A percentile compares a stretch with the other conserved stretches of the same genome.
phyloP scores from a whole-genome alignment of 2,329 filamentous ascomycete genomes.

The Colletotrichum sp. region DNA sequence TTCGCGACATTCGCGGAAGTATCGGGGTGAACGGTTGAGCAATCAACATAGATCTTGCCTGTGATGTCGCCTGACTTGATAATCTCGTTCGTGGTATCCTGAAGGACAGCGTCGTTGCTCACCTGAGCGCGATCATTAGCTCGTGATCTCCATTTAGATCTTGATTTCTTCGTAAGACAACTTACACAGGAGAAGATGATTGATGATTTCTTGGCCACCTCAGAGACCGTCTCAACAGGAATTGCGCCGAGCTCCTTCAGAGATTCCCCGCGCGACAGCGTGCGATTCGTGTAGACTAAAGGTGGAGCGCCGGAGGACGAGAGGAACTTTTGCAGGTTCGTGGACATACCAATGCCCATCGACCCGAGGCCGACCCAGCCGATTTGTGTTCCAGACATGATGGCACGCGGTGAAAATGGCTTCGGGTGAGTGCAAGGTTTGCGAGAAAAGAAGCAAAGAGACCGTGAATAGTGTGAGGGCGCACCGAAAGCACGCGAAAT shows the following conservation, averaged over 20 bases:
- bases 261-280: conserved; percentile 31
- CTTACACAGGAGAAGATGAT: conserved; percentile 46
- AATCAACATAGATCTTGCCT: conserved; percentile 25
- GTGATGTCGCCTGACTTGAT: conserved; percentile 34
- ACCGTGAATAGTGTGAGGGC: not conserved
- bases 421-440: accelerated
- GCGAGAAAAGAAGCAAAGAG: not conserved
- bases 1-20: conserved; percentile 27
- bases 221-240: conserved; percentile 35
- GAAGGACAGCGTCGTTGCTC: conserved; percentile 31
- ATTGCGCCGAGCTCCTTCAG: conserved; percentile 36
- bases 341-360: conserved; percentile 43
- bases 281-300: conserved; percentile 63
- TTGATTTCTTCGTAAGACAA: conserved; percentile 13
- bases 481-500: not conserved
- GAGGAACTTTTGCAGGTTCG: conserved; percentile 49
- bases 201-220: conserved; percentile 36
- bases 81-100: conserved; percentile 1
- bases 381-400: not conserved
- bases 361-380: conserved; percentile 39
- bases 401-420: not conserved
- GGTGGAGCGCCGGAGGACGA: conserved; percentile 59
- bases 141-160: not conserved
- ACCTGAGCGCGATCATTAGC: not conserved
- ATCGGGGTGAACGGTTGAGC: conserved; percentile 30